Evolutionary conservation across 768 basidiomycete genomes (phyloP).

Genomic region (Lanmaoa pseudosensibilis): DNA sequence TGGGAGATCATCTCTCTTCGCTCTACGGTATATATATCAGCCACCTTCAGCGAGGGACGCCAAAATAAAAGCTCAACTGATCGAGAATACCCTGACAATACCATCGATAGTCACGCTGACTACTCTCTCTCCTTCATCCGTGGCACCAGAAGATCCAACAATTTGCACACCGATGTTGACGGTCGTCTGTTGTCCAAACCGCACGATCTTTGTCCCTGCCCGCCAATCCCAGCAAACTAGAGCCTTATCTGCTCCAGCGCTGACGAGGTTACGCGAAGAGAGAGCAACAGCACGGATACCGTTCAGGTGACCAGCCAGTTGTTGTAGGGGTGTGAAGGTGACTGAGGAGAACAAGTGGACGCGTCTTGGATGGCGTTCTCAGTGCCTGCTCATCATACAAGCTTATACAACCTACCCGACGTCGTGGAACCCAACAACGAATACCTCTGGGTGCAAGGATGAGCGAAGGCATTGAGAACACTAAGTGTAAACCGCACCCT

Average conservation of each 20-base stretch:
- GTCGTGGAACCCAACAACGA: slow-evolving; percentile 91
- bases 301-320: slow-evolving; percentile 82
- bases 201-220: slow-evolving; percentile 81
- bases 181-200: slow-evolving; percentile 92
- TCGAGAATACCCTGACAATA: slow-evolving; percentile 87
- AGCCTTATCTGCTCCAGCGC: slow-evolving; percentile 72
- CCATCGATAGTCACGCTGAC: slow-evolving; percentile 93
- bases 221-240: slow-evolving; percentile 91
- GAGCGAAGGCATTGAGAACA: not conserved
- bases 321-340: slow-evolving; percentile 81
- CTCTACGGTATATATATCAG: slow-evolving; percentile 31
- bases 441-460: slow-evolving; percentile 57
- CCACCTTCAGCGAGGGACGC: not conserved
- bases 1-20: slow-evolving; percentile 90
- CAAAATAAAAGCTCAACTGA: slow-evolving; percentile 53
- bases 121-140: slow-evolving; percentile 71
- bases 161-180: slow-evolving; percentile 90
- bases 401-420: slow-evolving; percentile 63
- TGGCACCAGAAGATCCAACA: slow-evolving; percentile 46
- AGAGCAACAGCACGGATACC: slow-evolving; percentile 89
- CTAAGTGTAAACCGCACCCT: slow-evolving; percentile 47
- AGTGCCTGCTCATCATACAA: slow-evolving; percentile 1
- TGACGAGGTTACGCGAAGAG: slow-evolving; percentile 81
- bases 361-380: slow-evolving; percentile 46
- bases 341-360: slow-evolving; percentile 87